A percentile compares a stretch with the other conserved stretches of the same genome.
Evolutionary conservation across 345 rosid species (phyloP).

Genomic region (Limnanthes douglasii): DNA sequence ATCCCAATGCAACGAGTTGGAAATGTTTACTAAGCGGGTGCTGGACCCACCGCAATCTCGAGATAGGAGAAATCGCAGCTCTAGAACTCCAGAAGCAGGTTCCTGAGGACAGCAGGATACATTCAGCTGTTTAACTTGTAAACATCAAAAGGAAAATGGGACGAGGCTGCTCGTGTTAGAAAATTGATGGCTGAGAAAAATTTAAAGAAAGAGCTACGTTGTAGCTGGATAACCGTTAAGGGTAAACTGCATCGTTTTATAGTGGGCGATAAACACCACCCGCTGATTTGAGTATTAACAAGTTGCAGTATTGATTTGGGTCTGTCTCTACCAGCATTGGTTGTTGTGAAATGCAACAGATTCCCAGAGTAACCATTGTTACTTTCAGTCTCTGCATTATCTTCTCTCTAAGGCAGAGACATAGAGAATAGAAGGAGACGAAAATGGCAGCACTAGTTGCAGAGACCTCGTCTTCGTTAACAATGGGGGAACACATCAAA

Average conservation of each 20-base stretch:
- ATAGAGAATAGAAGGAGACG: too few relatives aligned
- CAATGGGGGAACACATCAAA: too few relatives aligned
- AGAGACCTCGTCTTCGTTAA: too few relatives aligned
- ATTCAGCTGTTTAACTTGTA: slow-evolving; percentile 50
- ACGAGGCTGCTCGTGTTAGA: slow-evolving; percentile 52
- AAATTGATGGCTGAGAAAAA: slow-evolving; percentile 42
- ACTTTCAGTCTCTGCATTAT: too few relatives aligned
- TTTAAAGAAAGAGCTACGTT: slow-evolving; percentile 52
- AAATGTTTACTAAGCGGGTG: slow-evolving; percentile 67
- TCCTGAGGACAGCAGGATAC: slow-evolving; percentile 54
- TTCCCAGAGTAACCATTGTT: too few relatives aligned
- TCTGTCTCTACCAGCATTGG: too few relatives aligned
- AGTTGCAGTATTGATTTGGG: too few relatives aligned
- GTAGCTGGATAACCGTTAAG: slow-evolving; percentile 56
- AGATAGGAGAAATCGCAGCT: slow-evolving; percentile 50
- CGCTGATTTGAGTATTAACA: too few relatives aligned
- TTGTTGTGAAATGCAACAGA: too few relatives aligned
- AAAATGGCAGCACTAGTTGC: too few relatives aligned
- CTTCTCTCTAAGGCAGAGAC: too few relatives aligned
- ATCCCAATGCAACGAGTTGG: slow-evolving; percentile 61
- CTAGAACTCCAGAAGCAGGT: slow-evolving; percentile 36
- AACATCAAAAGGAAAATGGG: slow-evolving; percentile 36
- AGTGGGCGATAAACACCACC: slow-evolving; percentile 66
- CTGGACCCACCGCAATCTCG: slow-evolving; percentile 48
- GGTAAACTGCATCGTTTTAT: slow-evolving; percentile 53